phyloP scores from a whole-genome alignment of 164 flowering plant genomes.

The Vitis amurensis region DNA sequence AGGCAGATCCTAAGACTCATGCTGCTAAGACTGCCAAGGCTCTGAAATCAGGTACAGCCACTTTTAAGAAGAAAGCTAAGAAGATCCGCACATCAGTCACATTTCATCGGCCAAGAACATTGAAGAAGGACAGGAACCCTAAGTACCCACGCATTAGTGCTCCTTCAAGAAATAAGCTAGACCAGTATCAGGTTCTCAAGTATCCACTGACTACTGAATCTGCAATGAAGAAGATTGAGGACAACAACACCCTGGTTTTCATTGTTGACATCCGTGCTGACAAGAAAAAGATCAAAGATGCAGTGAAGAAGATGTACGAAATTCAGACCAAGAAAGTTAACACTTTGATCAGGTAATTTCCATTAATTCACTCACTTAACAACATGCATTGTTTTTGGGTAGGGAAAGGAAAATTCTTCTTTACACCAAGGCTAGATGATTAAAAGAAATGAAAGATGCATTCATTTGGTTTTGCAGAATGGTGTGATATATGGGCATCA shows the following conservation, averaged over 20 bases:
- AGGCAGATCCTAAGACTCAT: constrained; percentile 58
- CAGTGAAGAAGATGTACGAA: constrained; percentile 77
- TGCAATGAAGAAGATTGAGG: constrained; percentile 80
- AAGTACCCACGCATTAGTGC: constrained; percentile 71
- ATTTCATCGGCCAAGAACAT: constrained; percentile 63
- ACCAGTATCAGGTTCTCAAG: constrained; percentile 64
- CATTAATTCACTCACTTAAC: neutral
- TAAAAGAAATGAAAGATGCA: too few species aligned
- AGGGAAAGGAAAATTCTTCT: too few species aligned
- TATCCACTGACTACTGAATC: constrained; percentile 68
- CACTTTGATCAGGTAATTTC: constrained; percentile 56
- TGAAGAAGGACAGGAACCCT: constrained; percentile 57
- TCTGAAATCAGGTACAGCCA: constrained; percentile 46
- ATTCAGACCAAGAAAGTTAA: constrained; percentile 74
- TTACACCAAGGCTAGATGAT: too few species aligned
- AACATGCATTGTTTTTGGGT: too few species aligned
- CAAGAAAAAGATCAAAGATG: constrained; percentile 69
- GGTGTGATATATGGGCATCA: too few species aligned
- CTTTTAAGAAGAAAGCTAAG: constrained; percentile 56
- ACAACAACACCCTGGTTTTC: constrained; percentile 74
- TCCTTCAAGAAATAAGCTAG: constrained; percentile 57
- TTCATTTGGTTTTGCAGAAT: too few species aligned
- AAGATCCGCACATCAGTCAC: constrained; percentile 63
- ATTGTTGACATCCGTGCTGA: constrained; percentile 74
- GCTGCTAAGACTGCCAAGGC: constrained; percentile 72